Percentiles rank a stretch among this genome's conserved stretches.
These are phyloP conservation scores for Isatis lusitanica DNA, from an alignment of 441 rosid genomes.

Conservation along the genomic window DNA sequence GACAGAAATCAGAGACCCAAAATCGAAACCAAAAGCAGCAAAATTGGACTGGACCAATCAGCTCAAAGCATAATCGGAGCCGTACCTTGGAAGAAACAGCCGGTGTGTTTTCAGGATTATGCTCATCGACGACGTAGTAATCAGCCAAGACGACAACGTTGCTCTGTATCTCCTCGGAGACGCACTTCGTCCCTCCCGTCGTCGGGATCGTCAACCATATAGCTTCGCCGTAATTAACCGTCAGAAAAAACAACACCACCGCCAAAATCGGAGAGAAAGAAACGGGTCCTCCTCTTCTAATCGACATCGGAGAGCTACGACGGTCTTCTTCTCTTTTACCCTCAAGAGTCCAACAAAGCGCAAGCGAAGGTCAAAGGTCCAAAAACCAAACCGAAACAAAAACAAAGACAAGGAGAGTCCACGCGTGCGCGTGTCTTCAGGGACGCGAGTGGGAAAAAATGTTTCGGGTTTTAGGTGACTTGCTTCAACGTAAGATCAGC, in stretches of 20 bases:
- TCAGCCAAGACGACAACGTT: slow-evolving; percentile 80
- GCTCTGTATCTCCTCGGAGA: slow-evolving; percentile 83
- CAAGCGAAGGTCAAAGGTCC: slow-evolving; percentile 24
- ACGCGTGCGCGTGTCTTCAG: slow-evolving; percentile 15
- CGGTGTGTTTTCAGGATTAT: slow-evolving; percentile 45
- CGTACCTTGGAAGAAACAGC: slow-evolving; percentile 61
- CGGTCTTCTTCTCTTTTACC: slow-evolving; percentile 14
- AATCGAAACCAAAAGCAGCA: neutral
- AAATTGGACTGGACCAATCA: neutral
- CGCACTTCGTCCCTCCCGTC: slow-evolving; percentile 39
- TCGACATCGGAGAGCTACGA: slow-evolving; percentile 31
- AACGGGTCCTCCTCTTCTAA: neutral
- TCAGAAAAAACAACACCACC: slow-evolving; percentile 6
- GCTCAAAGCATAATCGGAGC: slow-evolving; percentile 2
- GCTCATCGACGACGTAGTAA: slow-evolving; percentile 66
- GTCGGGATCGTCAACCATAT: slow-evolving; percentile 41
- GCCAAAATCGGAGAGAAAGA: neutral
- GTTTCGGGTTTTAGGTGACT: slow-evolving; percentile 19
- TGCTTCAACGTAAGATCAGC: slow-evolving; percentile 22
- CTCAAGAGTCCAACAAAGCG: slow-evolving; percentile 12
- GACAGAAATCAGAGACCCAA: neutral
- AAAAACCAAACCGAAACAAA: neutral
- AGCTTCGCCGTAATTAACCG: slow-evolving; percentile 35
- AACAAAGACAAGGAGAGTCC: slow-evolving; percentile 1
- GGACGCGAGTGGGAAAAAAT: neutral